These are phyloP conservation scores for Nemania bipapillata DNA, from an alignment of 2,329 filamentous ascomycete species.

Conservation along the genomic window DNA sequence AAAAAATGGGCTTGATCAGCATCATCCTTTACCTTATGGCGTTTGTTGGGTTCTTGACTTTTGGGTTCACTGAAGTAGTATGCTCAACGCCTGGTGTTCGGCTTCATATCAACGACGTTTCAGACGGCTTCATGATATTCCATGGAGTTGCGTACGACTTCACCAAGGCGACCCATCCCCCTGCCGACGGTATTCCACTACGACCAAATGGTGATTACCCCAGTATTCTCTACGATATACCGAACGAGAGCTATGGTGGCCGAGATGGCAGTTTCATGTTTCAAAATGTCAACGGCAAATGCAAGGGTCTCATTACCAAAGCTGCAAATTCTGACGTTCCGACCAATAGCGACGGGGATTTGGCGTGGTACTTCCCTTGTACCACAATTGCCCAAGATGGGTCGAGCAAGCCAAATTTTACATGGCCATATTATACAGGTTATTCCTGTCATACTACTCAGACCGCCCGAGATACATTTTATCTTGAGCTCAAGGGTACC, in stretches of 20 bases:
- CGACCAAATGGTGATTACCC: constrained; percentile 62
- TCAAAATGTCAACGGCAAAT: constrained; percentile 97
- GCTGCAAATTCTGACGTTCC: constrained; percentile 80
- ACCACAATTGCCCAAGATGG: constrained; percentile 92
- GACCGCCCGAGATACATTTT: constrained; percentile 77
- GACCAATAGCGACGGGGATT: constrained; percentile 73
- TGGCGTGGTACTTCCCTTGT: constrained; percentile 98
- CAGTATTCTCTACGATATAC: constrained; percentile 89
- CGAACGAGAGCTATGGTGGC: constrained; percentile 78
- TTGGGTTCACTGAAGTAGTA: constrained; percentile 91
- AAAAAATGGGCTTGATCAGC: constrained; percentile 97
- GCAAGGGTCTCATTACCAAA: constrained; percentile 86
- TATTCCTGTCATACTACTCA: constrained; percentile 88
- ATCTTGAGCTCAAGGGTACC: constrained; percentile 70
- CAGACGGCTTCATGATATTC: constrained; percentile 90
- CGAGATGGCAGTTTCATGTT: constrained; percentile 96
- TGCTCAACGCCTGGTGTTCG: constrained; percentile 78
- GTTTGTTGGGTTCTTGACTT: constrained; percentile 93
- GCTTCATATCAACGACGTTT: constrained; percentile 84
- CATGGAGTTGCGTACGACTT: constrained; percentile 92
- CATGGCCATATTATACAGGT: constrained; percentile 79
- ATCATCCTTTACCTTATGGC: constrained; percentile 89
- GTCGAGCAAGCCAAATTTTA: constrained; percentile 78
- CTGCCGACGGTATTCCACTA: constrained; percentile 78
- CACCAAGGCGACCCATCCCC: constrained; percentile 78